phyloP scores from a whole-genome alignment of 768 basidiomycete genomes.

The Rhizopogon vulgaris region DNA sequence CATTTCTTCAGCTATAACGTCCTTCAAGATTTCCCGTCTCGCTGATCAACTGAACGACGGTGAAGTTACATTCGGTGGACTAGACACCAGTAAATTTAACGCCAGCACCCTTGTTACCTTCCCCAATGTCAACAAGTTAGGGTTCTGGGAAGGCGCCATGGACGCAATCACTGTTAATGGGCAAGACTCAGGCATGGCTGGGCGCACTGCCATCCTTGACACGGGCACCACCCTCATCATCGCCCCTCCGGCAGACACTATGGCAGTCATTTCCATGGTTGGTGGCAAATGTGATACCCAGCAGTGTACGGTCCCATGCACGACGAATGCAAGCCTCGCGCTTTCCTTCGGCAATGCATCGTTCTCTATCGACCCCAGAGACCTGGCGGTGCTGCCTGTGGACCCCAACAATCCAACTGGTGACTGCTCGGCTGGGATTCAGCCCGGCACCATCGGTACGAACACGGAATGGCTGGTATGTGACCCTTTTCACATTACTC shows the following conservation, averaged over 20 bases:
- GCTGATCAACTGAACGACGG: constrained; percentile 63
- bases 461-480: constrained; percentile 64
- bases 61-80: constrained; percentile 75
- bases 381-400: constrained; percentile 55
- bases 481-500: background rate
- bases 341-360: constrained; percentile 51
- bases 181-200: constrained; percentile 38
- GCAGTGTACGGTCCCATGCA: constrained; percentile 63
- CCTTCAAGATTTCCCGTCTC: constrained; percentile 75
- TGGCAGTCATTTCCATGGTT: constrained; percentile 50
- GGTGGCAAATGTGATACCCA: constrained; percentile 47
- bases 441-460: constrained; percentile 53
- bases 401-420: constrained; percentile 46
- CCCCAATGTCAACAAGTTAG: constrained; percentile 54
- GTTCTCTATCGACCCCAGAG: constrained; percentile 61
- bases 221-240: constrained; percentile 43
- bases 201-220: constrained; percentile 66
- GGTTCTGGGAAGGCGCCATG: constrained; percentile 79
- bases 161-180: constrained; percentile 57
- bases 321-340: constrained; percentile 42
- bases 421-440: constrained; percentile 67
- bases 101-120: constrained; percentile 50
- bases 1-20: constrained; percentile 60
- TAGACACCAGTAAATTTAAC: constrained; percentile 68
- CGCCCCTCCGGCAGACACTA: constrained; percentile 42